Conservation (phyloP, 371 early-diverging fungal species). For the Apophysomyces elegans region DNA sequence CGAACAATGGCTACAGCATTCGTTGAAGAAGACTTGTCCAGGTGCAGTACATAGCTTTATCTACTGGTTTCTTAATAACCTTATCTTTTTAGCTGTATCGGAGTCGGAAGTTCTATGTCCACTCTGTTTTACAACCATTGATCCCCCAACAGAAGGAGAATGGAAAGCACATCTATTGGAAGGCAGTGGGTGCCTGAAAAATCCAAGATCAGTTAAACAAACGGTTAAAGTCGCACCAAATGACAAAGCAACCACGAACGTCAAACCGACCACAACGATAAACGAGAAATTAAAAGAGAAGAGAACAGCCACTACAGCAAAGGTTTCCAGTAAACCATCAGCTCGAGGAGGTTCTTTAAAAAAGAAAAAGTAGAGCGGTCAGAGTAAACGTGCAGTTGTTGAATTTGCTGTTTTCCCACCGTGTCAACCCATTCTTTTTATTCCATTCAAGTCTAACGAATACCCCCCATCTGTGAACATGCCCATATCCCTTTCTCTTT, state of each 20-base stretch:
- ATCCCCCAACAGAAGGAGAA: conserved; percentile 60
- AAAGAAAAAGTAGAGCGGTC: conserved; percentile 11
- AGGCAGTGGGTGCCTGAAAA: conserved; percentile 61
- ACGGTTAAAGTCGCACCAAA: conserved; percentile 19
- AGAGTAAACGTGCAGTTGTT: background rate
- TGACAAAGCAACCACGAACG: background rate
- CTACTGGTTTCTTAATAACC: conserved; percentile 21
- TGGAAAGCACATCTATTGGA: conserved; percentile 72
- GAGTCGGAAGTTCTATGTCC: conserved; percentile 62
- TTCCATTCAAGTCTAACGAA: background rate
- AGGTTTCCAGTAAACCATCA: background rate
- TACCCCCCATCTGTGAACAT: background rate
- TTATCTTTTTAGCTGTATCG: conserved; percentile 12
- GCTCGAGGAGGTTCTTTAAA: conserved; percentile 9
- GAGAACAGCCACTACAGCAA: background rate
- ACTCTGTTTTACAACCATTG: conserved; percentile 60
- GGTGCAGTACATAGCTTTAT: conserved; percentile 24
- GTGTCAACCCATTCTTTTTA: conserved; percentile 7
- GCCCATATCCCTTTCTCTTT: background rate
- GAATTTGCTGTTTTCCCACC: conserved; percentile 13
- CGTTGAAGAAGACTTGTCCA: conserved; percentile 51
- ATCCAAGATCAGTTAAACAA: conserved; percentile 25
- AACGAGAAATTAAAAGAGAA: background rate
- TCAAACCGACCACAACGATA: background rate
- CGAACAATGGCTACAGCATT: conserved; percentile 63